Percentiles rank a stretch among this genome's conserved stretches.
phyloP scores from a whole-genome alignment of 345 rosid genomes.

The Erysimum cheiranthoides region DNA sequence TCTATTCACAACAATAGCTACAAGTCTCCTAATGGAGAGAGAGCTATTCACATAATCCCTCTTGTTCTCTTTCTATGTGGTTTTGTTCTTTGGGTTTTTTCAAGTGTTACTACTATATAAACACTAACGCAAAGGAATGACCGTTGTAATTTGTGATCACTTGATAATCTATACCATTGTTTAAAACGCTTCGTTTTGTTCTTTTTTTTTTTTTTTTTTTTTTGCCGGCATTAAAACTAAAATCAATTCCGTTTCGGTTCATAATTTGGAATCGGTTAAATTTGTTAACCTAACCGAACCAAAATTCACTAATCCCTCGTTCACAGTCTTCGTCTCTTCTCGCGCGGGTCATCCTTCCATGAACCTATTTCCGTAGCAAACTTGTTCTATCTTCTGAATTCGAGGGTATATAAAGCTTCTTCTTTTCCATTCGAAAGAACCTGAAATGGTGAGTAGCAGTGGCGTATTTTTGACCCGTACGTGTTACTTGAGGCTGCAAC shows the following conservation, averaged over 20 bases:
- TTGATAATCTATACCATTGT: background rate
- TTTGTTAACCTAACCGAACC: conserved; percentile 35
- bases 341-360: conserved; percentile 26
- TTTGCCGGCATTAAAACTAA: background rate
- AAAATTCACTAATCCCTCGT: conserved; percentile 21
- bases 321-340: conserved; percentile 35
- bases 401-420: conserved; percentile 1
- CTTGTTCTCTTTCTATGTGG: conserved; percentile 61
- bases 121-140: background rate
- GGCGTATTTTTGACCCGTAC: conserved; percentile 56
- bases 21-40: conserved; percentile 46
- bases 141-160: conserved; percentile 10
- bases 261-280: conserved; percentile 27
- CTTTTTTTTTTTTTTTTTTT: no score
- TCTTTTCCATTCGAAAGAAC: background rate
- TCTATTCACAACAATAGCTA: conserved; percentile 38
- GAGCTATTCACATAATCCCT: conserved; percentile 69
- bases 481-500: conserved; percentile 51
- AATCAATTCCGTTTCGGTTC: conserved; percentile 14
- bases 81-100: conserved; percentile 66
- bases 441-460: conserved; percentile 49
- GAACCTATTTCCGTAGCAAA: background rate
- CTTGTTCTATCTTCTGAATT: background rate
- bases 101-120: conserved; percentile 27
- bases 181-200: no score